These are phyloP conservation scores for Globisporangium acanthophoron DNA, from an alignment of 352 stramenopile genomes.

Conservation along the genomic window DNA sequence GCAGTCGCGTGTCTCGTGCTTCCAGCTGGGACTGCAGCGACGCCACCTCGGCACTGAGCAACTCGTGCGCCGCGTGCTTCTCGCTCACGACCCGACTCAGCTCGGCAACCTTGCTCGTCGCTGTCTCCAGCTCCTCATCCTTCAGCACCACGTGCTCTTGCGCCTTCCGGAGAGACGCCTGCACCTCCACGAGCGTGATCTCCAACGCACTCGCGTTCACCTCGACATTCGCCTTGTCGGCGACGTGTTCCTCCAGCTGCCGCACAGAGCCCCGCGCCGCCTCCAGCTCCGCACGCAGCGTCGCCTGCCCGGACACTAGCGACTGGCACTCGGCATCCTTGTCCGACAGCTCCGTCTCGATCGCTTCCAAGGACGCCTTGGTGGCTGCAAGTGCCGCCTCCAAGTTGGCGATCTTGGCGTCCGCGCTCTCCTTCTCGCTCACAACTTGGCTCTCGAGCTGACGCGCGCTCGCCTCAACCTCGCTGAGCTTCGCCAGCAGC, in stretches of 20 bases:
- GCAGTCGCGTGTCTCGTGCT: neutral
- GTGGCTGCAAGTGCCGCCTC: neutral
- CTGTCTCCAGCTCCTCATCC: neutral
- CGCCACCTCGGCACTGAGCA: neutral
- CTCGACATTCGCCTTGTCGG: neutral
- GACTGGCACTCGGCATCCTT: neutral
- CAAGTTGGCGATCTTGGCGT: neutral
- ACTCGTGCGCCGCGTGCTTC: neutral
- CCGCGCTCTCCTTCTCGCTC: neutral
- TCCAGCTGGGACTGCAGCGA: conserved; percentile 4
- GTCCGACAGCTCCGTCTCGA: neutral
- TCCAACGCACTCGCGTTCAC: neutral
- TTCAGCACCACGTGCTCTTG: conserved; percentile 7
- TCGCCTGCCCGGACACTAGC: neutral
- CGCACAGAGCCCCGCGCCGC: neutral
- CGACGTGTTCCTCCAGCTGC: conserved; percentile 1
- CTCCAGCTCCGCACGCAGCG: neutral
- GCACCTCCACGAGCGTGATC: neutral
- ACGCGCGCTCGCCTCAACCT: neutral
- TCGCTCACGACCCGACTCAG: neutral
- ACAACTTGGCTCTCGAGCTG: neutral
- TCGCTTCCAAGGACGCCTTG: neutral
- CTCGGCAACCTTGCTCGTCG: conserved; percentile 2
- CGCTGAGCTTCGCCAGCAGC: neutral
- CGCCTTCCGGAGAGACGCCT: neutral